Percentiles rank a stretch among this genome's conserved stretches.
These are phyloP conservation scores for Yarrowia bubula DNA, from an alignment of 805 yeast genomes.

Conservation along the genomic window DNA sequence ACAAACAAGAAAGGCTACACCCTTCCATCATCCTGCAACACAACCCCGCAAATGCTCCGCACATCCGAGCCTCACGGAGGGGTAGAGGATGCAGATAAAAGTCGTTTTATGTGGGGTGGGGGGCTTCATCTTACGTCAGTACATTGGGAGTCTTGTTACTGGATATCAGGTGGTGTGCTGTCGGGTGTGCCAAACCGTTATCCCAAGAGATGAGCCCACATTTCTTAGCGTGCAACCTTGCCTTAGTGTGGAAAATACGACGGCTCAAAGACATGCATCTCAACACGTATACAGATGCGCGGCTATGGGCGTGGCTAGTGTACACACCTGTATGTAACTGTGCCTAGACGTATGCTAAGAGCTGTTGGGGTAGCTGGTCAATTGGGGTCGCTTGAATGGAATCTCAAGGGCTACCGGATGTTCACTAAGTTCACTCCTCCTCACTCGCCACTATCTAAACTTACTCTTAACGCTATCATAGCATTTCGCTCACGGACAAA, in stretches of 20 bases:
- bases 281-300: background rate
- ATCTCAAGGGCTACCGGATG: too few species aligned
- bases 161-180: too few species aligned
- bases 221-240: constrained; percentile 4
- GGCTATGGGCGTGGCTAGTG: background rate
- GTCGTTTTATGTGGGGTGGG: background rate
- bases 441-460: background rate
- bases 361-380: too few species aligned
- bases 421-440: too few species aligned
- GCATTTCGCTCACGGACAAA: background rate
- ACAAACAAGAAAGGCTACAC: background rate
- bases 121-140: background rate
- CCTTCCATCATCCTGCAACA: background rate
- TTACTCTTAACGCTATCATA: background rate
- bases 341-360: too few species aligned
- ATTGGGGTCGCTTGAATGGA: too few species aligned
- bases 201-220: background rate
- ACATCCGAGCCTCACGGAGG: constrained; percentile 4
- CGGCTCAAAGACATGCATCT: background rate
- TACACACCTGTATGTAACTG: background rate
- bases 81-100: background rate
- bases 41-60: constrained; percentile 11
- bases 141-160: too few species aligned
- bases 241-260: constrained; percentile 5
- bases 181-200: too few species aligned